Evolutionary conservation across 2,329 filamentous ascomycete genomes (phyloP).

Genomic region (Sphaceloma murrayae): DNA sequence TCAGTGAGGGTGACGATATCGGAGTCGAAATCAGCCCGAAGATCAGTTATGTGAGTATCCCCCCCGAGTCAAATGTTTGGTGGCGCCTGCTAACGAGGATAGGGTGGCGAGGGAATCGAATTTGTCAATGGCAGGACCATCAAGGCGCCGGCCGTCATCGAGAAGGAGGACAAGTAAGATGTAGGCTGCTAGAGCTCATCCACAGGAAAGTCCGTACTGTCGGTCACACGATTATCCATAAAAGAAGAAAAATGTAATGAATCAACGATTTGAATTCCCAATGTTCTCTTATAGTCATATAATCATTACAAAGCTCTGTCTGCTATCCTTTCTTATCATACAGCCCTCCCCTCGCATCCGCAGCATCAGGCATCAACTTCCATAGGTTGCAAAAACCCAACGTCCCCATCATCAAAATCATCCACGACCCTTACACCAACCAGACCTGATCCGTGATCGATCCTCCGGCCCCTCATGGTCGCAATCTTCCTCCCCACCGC

Average conservation of each 20-base stretch:
- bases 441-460: slow-evolving; percentile 14
- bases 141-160: slow-evolving; percentile 55
- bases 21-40: slow-evolving; percentile 88
- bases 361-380: slow-evolving; percentile 15
- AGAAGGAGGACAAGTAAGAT: slow-evolving; percentile 45
- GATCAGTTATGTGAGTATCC: slow-evolving; percentile 79
- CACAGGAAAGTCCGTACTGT: background rate
- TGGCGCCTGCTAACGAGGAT: slow-evolving; percentile 5
- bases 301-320: background rate
- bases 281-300: too few species aligned
- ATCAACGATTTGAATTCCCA: background rate
- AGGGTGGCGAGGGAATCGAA: slow-evolving; percentile 55
- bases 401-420: slow-evolving; percentile 16
- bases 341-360: background rate
- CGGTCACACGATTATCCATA: background rate
- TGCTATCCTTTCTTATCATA: background rate
- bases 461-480: slow-evolving; percentile 28
- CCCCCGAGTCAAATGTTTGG: background rate
- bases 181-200: too few species aligned
- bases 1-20: slow-evolving; percentile 50
- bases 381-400: slow-evolving; percentile 14
- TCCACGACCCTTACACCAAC: slow-evolving; percentile 9
- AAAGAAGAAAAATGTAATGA: background rate
- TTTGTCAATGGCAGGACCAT: slow-evolving; percentile 51
- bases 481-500: slow-evolving; percentile 25